phyloP scores from a whole-genome alignment of 1,284 basidiomycete genomes.

The Leccinum pachyderme region DNA sequence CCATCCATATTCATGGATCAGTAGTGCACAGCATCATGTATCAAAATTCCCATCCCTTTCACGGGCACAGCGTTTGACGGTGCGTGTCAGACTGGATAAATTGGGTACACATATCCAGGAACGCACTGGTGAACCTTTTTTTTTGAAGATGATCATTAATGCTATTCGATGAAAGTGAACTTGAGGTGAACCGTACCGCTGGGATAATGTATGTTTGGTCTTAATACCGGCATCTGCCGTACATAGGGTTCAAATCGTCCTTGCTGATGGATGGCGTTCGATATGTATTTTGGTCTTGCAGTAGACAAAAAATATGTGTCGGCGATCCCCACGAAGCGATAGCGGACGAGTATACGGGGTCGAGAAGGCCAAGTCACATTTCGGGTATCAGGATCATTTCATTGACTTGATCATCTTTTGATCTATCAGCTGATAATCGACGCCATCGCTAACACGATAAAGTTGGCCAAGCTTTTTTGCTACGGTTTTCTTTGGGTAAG shows the following conservation, averaged over 20 bases:
- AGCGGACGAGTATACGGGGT: background rate
- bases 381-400: background rate
- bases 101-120: background rate
- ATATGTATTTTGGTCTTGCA: background rate
- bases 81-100: background rate
- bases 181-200: background rate
- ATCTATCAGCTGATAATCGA: constrained; percentile 10
- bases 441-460: constrained; percentile 4
- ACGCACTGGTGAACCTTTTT: background rate
- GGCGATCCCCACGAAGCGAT: background rate
- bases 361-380: background rate
- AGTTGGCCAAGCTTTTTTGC: constrained; percentile 1
- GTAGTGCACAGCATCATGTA: background rate
- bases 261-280: constrained; percentile 1
- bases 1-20: background rate
- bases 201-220: background rate
- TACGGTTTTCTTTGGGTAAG: constrained; percentile 9
- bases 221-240: background rate
- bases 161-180: background rate
- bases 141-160: background rate
- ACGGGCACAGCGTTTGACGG: background rate
- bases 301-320: background rate
- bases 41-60: background rate
- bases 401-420: background rate
- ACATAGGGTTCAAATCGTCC: constrained; percentile 1